A percentile compares a stretch with the other conserved stretches of the same genome.
Conservation (phyloP, 352 stramenopile genomes). For the Thalassiosira exigua region DNA sequence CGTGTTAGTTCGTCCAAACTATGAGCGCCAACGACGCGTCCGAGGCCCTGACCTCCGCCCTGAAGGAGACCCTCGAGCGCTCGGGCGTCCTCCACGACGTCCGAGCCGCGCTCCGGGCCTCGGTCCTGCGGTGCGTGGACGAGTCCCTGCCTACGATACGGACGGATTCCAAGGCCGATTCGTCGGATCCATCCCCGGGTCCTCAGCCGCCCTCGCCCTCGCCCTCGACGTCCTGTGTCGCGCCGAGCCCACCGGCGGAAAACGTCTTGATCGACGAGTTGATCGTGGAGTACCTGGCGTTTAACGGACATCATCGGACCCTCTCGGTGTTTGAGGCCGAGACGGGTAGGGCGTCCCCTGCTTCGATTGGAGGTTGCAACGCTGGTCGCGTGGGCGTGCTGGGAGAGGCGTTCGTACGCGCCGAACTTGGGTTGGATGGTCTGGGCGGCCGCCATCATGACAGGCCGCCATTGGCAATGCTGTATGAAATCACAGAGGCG, state of each 20-base stretch:
- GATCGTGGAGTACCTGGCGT: conserved; percentile 92
- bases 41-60: conserved; percentile 54
- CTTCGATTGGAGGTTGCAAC: not conserved
- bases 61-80: conserved; percentile 64
- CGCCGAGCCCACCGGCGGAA: conserved; percentile 71
- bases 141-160: conserved; percentile 18
- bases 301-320: conserved; percentile 91
- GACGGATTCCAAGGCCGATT: too few species aligned
- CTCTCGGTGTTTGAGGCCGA: conserved; percentile 89
- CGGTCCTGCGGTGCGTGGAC: conserved; percentile 40
- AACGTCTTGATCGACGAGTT: conserved; percentile 95
- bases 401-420: conserved; percentile 27
- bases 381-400: not conserved
- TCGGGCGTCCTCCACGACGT: conserved; percentile 64
- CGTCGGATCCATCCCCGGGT: not conserved
- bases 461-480: conserved; percentile 14
- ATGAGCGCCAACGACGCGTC: conserved; percentile 2
- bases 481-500: conserved; percentile 46
- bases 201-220: too few species aligned
- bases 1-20: too few species aligned
- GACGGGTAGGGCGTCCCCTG: conserved; percentile 7
- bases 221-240: too few species aligned
- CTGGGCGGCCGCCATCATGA: not conserved
- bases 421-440: conserved; percentile 38
- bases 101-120: conserved; percentile 19